Base-by-base conservation (phyloP, 352 stramenopile genomes). In the Pythium apleroticum region DNA sequence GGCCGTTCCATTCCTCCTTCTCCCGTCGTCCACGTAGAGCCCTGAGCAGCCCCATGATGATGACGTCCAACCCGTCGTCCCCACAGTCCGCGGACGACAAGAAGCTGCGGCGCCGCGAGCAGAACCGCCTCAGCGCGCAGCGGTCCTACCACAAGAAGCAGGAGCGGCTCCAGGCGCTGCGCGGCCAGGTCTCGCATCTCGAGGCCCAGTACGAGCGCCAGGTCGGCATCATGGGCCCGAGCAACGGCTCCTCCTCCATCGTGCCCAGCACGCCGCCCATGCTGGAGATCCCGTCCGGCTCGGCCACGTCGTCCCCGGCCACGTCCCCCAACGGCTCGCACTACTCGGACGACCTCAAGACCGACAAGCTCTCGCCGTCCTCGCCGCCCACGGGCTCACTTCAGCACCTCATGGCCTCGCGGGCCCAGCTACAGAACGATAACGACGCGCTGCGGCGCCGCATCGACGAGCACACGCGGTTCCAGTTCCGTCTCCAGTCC, bases 101-200 rank as follows among this genome's bases (percentile, higher is more conserved):
- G 64, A 65, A 65, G 57, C 64, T 65, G 19, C 67, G 71, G n/a
- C 71, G 71, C 20, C 71, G 71, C 60, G 71, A 77, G 41, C 71
- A 77, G 60, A 77, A 77, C 63, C 63, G 71, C 12, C 67, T 77
- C 37, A 77, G 72, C 41, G 71, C 71, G 1, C 71, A 77, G 62
- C 72, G 69, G 39, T 75, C 71, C 20, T 77, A 77, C 60, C 72
- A 77, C 68, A 72, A 72, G 56, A 77, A 77, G 39, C 57, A 77
- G 63, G 69, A 73, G 28, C 53, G 60, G 25, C 60, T 77, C 15
- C 41, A 72, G 30, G 35, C 60, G 52, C 64, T 77, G 50, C 71
- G 71, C 12, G 25, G 55, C 25, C 67, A 75, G 60, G 71, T 77
- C 45, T 28, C 63, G 49, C 64, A 55, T 30, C 64, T 77, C 31